phyloP scores from a whole-genome alignment of 768 basidiomycete genomes.

The Hericium erinaceus region DNA sequence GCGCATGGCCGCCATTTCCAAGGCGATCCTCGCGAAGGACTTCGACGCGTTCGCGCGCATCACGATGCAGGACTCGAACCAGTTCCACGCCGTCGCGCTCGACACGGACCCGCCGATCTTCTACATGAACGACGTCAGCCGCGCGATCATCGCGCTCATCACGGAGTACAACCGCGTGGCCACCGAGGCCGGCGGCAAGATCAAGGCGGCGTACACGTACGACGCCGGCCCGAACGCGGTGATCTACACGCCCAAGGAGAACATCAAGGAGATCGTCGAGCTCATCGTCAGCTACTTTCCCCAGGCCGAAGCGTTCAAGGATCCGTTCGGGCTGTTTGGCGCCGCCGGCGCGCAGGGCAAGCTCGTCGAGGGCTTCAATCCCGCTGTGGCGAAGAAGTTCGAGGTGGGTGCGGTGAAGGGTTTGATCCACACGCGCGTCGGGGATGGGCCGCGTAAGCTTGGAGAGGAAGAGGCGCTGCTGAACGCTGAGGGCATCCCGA shows the following conservation, averaged over 20 bases:
- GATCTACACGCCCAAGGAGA: slow-evolving; percentile 76
- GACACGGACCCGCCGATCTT: slow-evolving; percentile 98
- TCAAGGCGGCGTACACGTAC: slow-evolving; percentile 95
- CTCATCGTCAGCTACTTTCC: slow-evolving; percentile 84
- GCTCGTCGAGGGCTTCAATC: slow-evolving; percentile 67
- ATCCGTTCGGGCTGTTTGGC: slow-evolving; percentile 58
- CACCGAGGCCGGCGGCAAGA: slow-evolving; percentile 42
- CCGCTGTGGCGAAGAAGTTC: slow-evolving; percentile 63
- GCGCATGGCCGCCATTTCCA: slow-evolving; percentile 74
- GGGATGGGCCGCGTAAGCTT: slow-evolving; percentile 80
- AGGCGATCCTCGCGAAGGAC: slow-evolving; percentile 70
- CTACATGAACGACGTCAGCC: slow-evolving; percentile 96
- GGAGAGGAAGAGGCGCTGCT: slow-evolving; percentile 56
- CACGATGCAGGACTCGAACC: slow-evolving; percentile 97
- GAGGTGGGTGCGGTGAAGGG: slow-evolving; percentile 74
- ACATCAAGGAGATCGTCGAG: slow-evolving; percentile 70
- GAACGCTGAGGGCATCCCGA: slow-evolving; percentile 61
- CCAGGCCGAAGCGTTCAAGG: slow-evolving; percentile 65
- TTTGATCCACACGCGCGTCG: slow-evolving; percentile 87
- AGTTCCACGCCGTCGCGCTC: slow-evolving; percentile 96
- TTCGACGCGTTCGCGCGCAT: slow-evolving; percentile 85
- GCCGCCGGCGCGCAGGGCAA: slow-evolving; percentile 35
- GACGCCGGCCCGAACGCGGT: slow-evolving; percentile 99
- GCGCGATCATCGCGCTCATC: slow-evolving; percentile 85
- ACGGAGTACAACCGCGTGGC: slow-evolving; percentile 87